A percentile compares a stretch with the other conserved stretches of the same genome.
Conservation (phyloP, 2,329 filamentous ascomycete species). For the Fusarium subglutinans region DNA sequence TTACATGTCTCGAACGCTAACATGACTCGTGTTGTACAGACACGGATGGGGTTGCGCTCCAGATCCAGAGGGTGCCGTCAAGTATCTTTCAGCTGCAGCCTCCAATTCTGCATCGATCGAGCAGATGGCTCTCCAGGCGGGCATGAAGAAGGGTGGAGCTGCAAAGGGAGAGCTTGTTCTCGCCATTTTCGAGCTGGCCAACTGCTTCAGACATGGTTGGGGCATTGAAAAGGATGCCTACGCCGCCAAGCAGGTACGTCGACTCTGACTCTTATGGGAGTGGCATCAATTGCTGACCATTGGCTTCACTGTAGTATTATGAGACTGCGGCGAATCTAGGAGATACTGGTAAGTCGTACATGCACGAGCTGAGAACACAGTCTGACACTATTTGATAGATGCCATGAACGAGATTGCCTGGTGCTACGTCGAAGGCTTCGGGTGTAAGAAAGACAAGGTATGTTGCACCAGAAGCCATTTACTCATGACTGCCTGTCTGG, state of each 20-base stretch:
- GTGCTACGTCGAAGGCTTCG: constrained; percentile 98
- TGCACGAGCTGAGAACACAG: background rate
- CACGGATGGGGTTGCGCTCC: constrained; percentile 92
- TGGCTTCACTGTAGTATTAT: constrained; percentile 74
- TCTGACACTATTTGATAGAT: constrained; percentile 60
- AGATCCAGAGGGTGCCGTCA: constrained; percentile 77
- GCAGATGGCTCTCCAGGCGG: constrained; percentile 82
- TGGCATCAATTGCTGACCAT: constrained; percentile 11
- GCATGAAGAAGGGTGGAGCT: constrained; percentile 90
- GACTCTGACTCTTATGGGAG: background rate
- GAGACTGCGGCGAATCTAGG: constrained; percentile 97
- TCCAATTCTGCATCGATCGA: constrained; percentile 91
- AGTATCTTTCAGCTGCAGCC: constrained; percentile 87
- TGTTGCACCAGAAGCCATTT: constrained; percentile 50
- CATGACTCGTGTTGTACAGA: constrained; percentile 54
- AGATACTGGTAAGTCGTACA: constrained; percentile 71
- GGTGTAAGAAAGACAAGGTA: constrained; percentile 98
- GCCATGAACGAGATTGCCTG: constrained; percentile 97
- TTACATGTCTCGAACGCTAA: constrained; percentile 28
- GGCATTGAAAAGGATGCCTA: constrained; percentile 86
- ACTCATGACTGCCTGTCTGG: constrained; percentile 3
- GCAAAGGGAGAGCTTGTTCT: constrained; percentile 97
- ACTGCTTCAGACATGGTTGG: constrained; percentile 95
- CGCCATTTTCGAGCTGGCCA: constrained; percentile 93
- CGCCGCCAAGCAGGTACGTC: constrained; percentile 75